Evolutionary conservation across 352 stramenopile genomes (phyloP), one percentile per base, ranked within the genome.

Genomic region (Phytophthora lateralis): DNA sequence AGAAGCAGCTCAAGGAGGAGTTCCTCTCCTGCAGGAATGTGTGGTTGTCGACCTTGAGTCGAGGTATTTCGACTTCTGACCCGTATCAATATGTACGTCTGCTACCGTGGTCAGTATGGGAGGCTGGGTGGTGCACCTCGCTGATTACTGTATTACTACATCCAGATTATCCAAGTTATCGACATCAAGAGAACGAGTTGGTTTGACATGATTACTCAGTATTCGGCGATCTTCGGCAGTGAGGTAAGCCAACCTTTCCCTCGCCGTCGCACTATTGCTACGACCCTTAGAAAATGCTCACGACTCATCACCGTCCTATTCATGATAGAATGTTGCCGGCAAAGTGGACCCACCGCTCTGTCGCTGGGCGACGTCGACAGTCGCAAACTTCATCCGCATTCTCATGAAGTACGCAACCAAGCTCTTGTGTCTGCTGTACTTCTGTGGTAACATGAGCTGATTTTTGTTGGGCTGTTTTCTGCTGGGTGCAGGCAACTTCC

Each of bases 201-300:
- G 89, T 96, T 97, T 54, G 88, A 97, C 43, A 85, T 95, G 73
- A 91, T 97, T 49, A 97, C 88, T 7, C 89, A 97, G 56, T 97
- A 96, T 67, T 95, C 85, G 42, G 89, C 89, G 8, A 97, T 97
- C 55, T 97, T 97, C 46, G 87, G 87, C 15, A 91, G 76, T 49
- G 78, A 92, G 65, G 82, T 89, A 59, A 10, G 34, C 10, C 20
- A 6, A 9, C 26, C 7, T 14, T 32, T 32, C 9, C 42, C 10
- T 18, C 4, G 21, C 15, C 18, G 7, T 34, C 4, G n/a, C 8
- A 10, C 41, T 50, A 18, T 9, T 26, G 17, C 24, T 53, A n/a
- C 32, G 2, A 21, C n/a, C 7, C 27, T 32, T 32, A 32, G 35
- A 41, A 41, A 5, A 2, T 43, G 32, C 17, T 17, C 34, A 14